Conservation (phyloP, 441 rosid genomes). For the Syzygium malaccense region DNA sequence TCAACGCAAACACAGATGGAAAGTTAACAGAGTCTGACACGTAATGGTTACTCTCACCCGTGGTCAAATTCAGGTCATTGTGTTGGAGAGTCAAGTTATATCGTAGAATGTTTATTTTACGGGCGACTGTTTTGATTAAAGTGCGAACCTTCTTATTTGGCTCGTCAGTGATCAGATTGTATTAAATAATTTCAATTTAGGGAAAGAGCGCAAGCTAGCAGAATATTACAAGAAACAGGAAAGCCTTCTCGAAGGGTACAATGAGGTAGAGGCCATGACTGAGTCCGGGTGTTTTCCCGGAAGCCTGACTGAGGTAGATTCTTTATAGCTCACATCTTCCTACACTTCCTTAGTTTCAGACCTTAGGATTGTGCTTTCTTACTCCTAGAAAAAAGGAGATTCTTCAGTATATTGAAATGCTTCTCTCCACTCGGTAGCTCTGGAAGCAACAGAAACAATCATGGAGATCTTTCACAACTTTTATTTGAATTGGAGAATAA, state of each 20-base stretch:
- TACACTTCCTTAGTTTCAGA: not conserved
- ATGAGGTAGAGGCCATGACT: constrained; percentile 32
- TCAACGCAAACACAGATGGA: not conserved
- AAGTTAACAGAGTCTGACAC: not conserved
- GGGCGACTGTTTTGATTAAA: not conserved
- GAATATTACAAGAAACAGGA: constrained; percentile 45
- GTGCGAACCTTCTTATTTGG: not conserved
- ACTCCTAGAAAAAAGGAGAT: not conserved
- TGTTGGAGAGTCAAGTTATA: not conserved
- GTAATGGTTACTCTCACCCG: not conserved
- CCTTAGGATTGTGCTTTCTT: not conserved
- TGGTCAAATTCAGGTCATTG: not conserved
- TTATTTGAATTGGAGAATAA: not conserved
- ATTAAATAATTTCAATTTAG: constrained; percentile 4
- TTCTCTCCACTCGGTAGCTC: not conserved
- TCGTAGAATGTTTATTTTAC: not conserved
- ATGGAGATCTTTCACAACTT: not conserved
- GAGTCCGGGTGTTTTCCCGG: constrained; percentile 37
- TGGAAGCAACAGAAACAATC: not conserved
- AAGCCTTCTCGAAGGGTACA: constrained; percentile 29
- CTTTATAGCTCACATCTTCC: not conserved
- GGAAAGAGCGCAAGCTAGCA: constrained; percentile 23
- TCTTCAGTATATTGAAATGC: not conserved
- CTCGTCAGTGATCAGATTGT: not conserved
- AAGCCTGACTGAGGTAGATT: constrained; percentile 20